Conservation (phyloP, 2,329 filamentous ascomycete species). For the Torrubiellomyces zombiae region DNA sequence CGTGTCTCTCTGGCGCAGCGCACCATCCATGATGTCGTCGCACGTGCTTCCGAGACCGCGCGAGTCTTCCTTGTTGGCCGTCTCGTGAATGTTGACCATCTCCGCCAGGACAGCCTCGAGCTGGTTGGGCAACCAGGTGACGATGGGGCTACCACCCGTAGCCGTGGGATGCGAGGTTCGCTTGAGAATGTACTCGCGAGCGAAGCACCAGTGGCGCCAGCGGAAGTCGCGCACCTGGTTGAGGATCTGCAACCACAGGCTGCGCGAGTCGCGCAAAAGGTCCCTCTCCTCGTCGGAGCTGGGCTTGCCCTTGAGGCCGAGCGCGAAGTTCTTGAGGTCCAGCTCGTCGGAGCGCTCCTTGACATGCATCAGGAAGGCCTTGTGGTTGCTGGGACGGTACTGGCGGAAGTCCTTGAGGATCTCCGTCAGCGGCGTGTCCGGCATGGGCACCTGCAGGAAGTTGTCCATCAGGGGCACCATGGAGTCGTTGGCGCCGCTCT, state of each 20-base stretch:
- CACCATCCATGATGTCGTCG: constrained; percentile 50
- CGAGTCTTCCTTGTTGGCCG: constrained; percentile 20
- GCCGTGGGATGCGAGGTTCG: constrained; percentile 60
- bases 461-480: constrained; percentile 88
- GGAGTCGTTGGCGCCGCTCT: constrained; percentile 85
- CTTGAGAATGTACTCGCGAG: constrained; percentile 70
- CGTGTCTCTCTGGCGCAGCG: constrained; percentile 44
- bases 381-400: constrained; percentile 79
- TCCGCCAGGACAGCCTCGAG: constrained; percentile 55
- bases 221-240: constrained; percentile 68
- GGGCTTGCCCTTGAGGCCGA: constrained; percentile 15
- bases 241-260: constrained; percentile 47
- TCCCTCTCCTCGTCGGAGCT: constrained; percentile 15
- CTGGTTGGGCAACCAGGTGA: constrained; percentile 75
- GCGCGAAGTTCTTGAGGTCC: constrained; percentile 41
- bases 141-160: constrained; percentile 66
- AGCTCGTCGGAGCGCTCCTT: constrained; percentile 28
- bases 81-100: constrained; percentile 43
- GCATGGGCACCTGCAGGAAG: constrained; percentile 74
- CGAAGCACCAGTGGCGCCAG: constrained; percentile 78
- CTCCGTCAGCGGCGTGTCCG: constrained; percentile 69
- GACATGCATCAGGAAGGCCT: constrained; percentile 66
- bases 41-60: constrained; percentile 27
- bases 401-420: constrained; percentile 79
- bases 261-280: constrained; percentile 35